Base-by-base conservation (phyloP, 2,329 filamentous ascomycete genomes). In the Colletotrichum sp. region DNA sequence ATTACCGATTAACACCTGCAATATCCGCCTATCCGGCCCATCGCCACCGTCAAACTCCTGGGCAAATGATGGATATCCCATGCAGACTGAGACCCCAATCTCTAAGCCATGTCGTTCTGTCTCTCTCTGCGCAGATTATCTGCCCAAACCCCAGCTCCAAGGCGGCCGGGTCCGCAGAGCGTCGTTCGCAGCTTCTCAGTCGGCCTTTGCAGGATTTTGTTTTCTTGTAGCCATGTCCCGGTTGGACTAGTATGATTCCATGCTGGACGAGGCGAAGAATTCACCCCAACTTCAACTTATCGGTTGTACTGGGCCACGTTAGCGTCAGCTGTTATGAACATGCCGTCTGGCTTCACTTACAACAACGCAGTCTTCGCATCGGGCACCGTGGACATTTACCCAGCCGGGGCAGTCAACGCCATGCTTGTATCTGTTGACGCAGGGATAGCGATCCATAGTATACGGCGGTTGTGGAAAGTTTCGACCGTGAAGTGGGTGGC, bases 381-480 rank as follows among this genome's bases (percentile, higher is more conserved):
- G 70, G 9, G 64, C 70, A 8, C 49, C 49, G 18, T 63, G 74
- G 8, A 74, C 71, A 12, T 74, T 76, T 8, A 74, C 71, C 74
- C 74, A 76, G 24, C 71, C 59, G 3, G 74, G 74, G 5, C 74
- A 76, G 59, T 76, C 74, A n/a, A 76, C 74, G 9, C 74, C 74
- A 30, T 76, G 74, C 49, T 76, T 76, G 34, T 76, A 76, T 59
- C 74, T 57, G 65, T 76, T 76, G 74, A 74, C 59, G 28, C 74
- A 76, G 34, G 74, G 74, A 21, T 76, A 76, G 5, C 70, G 32
- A 39, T 76, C 74, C 74, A 76, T 76, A 32, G 12, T 76, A 18
- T 49, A 24, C 16, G 44, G 49, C 12, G 18, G 13, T 5, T 44
- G 36, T 57, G 12, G 28, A 39, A 18, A 34, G 4, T 52, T 5